Percentiles rank a stretch among this genome's conserved stretches.
These are phyloP conservation scores for Bacterosira constricta DNA, from an alignment of 108 stramenopile genomes.

Conservation along the genomic window DNA sequence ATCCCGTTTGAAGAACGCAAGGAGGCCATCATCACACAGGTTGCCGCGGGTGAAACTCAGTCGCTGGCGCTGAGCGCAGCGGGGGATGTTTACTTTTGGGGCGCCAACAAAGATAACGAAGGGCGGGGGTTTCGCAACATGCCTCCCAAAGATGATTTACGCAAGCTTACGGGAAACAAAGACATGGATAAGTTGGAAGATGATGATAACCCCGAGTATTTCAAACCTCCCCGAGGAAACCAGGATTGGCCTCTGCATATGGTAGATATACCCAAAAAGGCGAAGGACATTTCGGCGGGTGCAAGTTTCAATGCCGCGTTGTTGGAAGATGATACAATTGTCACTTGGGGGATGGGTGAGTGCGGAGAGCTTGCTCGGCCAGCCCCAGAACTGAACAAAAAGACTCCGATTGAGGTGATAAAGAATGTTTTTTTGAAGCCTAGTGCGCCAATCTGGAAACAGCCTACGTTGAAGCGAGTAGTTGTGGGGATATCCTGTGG, in stretches of 20 bases:
- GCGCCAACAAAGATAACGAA: constrained; percentile 76
- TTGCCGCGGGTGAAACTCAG: constrained; percentile 82
- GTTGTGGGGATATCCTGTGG: constrained; percentile 82
- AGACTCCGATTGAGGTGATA: constrained; percentile 30
- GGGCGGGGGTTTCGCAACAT: constrained; percentile 53
- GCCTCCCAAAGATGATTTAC: constrained; percentile 33
- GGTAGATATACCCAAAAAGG: constrained; percentile 26
- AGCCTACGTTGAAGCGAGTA: constrained; percentile 5
- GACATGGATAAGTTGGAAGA: constrained; percentile 24
- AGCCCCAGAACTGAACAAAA: constrained; percentile 24
- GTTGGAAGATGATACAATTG: constrained; percentile 57
- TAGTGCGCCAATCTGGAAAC: constrained; percentile 31
- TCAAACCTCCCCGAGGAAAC: constrained; percentile 21
- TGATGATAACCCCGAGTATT: constrained; percentile 6
- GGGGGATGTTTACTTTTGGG: constrained; percentile 72
- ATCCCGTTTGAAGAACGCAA: neutral
- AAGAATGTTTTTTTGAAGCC: constrained; percentile 63
- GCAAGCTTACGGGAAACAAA: constrained; percentile 22
- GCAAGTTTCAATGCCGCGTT: constrained; percentile 59
- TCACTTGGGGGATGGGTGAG: constrained; percentile 70
- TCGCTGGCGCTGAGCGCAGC: constrained; percentile 63
- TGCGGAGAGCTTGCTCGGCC: constrained; percentile 41
- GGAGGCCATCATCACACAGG: constrained; percentile 54
- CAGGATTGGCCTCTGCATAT: constrained; percentile 46
- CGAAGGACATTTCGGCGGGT: constrained; percentile 54